Evolutionary conservation across 2,329 filamentous ascomycete genomes (phyloP).

Genomic region (Pseudovirgaria hyperparasitica): DNA sequence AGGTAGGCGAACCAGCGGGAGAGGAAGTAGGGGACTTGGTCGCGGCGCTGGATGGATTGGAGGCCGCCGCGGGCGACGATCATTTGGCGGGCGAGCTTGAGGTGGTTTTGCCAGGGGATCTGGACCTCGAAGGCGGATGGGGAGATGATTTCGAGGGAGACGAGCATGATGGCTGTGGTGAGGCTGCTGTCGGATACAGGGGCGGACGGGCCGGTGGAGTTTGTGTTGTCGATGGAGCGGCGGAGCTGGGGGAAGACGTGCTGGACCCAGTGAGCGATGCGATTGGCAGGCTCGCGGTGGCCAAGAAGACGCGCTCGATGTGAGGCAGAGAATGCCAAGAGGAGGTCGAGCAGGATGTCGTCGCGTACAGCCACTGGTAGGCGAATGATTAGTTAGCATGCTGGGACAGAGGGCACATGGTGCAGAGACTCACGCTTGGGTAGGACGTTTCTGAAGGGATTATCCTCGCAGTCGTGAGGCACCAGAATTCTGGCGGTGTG

Average conservation of each 20-base stretch:
- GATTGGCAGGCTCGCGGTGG: conserved; percentile 60
- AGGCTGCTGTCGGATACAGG: conserved; percentile 61
- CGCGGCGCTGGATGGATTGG: conserved; percentile 36
- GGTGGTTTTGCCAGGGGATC: conserved; percentile 69
- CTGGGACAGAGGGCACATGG: conserved; percentile 1
- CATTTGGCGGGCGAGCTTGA: conserved; percentile 62
- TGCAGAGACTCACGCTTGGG: conserved; percentile 51
- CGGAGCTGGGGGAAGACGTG: conserved; percentile 66
- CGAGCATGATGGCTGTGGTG: conserved; percentile 73
- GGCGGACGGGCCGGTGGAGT: conserved; percentile 34
- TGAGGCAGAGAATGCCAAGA: conserved; percentile 74
- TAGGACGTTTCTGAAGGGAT: conserved; percentile 47
- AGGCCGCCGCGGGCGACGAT: conserved; percentile 54
- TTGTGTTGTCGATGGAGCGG: conserved; percentile 45
- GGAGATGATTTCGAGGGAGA: conserved; percentile 71
- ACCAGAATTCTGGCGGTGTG: conserved; percentile 60
- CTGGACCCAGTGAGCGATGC: conserved; percentile 70
- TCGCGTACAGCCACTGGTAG: conserved; percentile 51
- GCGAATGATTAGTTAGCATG: conserved; percentile 28
- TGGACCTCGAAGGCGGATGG: conserved; percentile 70
- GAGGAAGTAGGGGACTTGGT: conserved; percentile 56
- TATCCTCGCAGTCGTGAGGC: conserved; percentile 48
- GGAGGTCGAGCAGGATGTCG: conserved; percentile 59
- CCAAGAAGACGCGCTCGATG: conserved; percentile 64
- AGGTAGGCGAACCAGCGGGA: conserved; percentile 76